Evolutionary conservation across 208 protist genomes (phyloP), one percentile per base, ranked within the genome.

Genomic region (Borovskyia barvae): DNA sequence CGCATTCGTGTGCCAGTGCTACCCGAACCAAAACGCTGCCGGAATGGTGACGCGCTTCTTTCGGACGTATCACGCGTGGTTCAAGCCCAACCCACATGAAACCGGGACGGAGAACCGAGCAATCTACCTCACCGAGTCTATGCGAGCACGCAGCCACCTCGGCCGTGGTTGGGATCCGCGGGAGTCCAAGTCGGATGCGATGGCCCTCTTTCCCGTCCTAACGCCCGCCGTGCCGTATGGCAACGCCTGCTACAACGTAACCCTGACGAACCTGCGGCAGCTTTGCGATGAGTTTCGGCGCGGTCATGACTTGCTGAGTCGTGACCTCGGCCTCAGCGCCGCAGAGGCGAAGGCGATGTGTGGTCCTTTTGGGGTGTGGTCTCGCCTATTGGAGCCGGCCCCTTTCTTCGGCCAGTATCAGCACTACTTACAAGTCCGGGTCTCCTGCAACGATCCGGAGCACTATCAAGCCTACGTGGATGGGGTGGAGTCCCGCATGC

Each of bases 191-290:
- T 85, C 81, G 1, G 95, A 98, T 56, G 91, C 92, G 9, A 72
- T 77, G 43, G 92, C 98, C 59, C 75, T 98, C 22, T 99, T 99
- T 80, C 97, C 98, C 6, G 88, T 99, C 36, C 90, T 99, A 35
- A 99, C 98, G n/a, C 98, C 98, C 9, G 91, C 94, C 4, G 96
- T 99, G 42, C 98, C 98, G 28, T 96, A 90, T 41, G 95, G 98
- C 79, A 99, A 99, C 63, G 95, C 97, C 0, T 99, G 96, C 25
- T 98, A 97, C 75, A 99, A 99, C 75, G 96, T 99, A 2, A 97
- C 94, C 0, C 61, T 83, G 40, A 97, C 96, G 7, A 99, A 98
- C 53, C 71, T 98, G 20, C 63, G 66, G 32, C 82, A 98, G 60
- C 76, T 99, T 22, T 97, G 90, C 64, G 75, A 80, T 9, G 97